Evolutionary conservation across 73 alveolate genomes (phyloP), one percentile per base, ranked within the genome.

Genomic region (Paraurostyla sp.): DNA sequence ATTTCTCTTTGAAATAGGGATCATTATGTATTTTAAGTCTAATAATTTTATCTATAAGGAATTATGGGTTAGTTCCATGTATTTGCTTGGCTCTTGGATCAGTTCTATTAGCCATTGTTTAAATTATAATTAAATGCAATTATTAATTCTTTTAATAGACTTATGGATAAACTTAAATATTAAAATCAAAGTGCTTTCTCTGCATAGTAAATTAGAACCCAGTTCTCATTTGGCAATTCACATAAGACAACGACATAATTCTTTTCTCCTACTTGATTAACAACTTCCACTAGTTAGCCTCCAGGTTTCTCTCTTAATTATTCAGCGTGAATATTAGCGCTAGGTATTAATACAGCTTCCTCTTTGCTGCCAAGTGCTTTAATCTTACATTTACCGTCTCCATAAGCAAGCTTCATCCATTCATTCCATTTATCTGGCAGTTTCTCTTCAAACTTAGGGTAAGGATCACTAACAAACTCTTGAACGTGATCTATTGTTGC

Each of bases 351-450:
- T 0, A 83, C 22, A 56, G 91, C 4, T 32, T 81, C 91, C 54
- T 81, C 91, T 58, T 59, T 81, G 36, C 62, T 32, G 69, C 91
- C 82, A 25, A 81, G 41, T 38, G 84, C 87, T 15, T 13, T 35
- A 35, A 75, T 29, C 50, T 40, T 45, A 83, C 83, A 57, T 52
- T 81, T 57, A 2, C 83, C 83, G n/a, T 81, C 91, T n/a, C 41
- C 49, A 40, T 33, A 41, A 15, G 38, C 30, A 2, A 29, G 6
- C 58, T 81, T 81, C 18, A 81, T 40, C 91, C 80, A 57, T 2
- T 92, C 95, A 60, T 87, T 88, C 99, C 99, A 96, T 57, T 93
- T 93, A 58, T 96, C 99, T 63, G 99, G 97, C 11, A 90, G 82
- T 59, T 83, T 90, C 30, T 96, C 99, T 87, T 93, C 97, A 86